These are phyloP conservation scores for Botryotinia calthae DNA, from an alignment of 2,329 filamentous ascomycete species.

Conservation along the genomic window DNA sequence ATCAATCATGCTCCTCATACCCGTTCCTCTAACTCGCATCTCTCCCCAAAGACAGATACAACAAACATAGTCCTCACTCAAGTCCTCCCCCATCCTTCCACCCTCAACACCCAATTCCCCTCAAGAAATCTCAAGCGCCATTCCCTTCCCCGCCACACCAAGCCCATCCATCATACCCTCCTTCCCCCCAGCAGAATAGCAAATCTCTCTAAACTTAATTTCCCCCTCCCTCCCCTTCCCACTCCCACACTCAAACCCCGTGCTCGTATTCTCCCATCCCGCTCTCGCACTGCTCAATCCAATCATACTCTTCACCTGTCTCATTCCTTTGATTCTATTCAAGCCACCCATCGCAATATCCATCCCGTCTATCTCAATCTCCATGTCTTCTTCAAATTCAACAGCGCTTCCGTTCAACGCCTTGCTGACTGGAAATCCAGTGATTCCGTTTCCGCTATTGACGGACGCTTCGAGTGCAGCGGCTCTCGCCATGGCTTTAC, in stretches of 20 bases:
- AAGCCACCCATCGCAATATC: neutral
- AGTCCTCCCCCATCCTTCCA: neutral
- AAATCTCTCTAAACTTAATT: slow-evolving; percentile 13
- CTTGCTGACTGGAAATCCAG: neutral
- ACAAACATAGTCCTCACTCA: neutral
- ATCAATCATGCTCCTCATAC: neutral
- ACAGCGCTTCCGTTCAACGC: neutral
- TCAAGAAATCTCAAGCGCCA: slow-evolving; percentile 16
- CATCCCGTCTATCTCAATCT: neutral
- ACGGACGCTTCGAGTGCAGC: slow-evolving; percentile 5
- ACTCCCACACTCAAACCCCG: neutral
- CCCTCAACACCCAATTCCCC: neutral
- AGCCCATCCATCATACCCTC: neutral
- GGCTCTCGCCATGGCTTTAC: slow-evolving; percentile 16
- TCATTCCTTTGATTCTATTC: neutral
- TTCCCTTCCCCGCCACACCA: neutral
- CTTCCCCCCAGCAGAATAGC: neutral
- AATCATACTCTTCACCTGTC: slow-evolving; percentile 7
- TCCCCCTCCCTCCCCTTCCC: neutral
- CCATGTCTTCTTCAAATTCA: slow-evolving; percentile 5
- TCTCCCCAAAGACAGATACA: neutral
- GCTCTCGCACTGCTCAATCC: neutral
- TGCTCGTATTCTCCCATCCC: neutral
- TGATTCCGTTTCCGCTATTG: neutral
- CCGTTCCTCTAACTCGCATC: too few species aligned